These are phyloP conservation scores for Escovopsis sp. DNA, from an alignment of 2,329 filamentous ascomycete genomes.

Conservation along the genomic window DNA sequence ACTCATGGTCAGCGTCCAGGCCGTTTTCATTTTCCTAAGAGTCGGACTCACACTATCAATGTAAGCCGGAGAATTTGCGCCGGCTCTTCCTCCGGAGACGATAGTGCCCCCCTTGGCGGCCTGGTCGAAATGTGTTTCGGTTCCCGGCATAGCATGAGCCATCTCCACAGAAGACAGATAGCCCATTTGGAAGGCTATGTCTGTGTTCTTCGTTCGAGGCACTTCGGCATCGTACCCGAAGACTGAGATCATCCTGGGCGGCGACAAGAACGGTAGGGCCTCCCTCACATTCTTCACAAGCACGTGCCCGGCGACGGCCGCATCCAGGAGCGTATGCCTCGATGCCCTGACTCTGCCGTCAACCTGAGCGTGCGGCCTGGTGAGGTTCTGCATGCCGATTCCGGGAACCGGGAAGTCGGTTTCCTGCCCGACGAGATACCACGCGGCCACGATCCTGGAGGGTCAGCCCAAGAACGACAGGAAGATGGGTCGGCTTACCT, in stretches of 20 bases:
- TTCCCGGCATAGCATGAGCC: constrained; percentile 27
- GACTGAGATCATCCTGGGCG: constrained; percentile 39
- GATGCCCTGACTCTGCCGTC: constrained; percentile 34
- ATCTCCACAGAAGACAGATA: constrained; percentile 32
- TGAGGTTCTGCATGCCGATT: constrained; percentile 46
- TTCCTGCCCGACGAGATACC: constrained; percentile 41
- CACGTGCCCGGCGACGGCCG: constrained; percentile 49
- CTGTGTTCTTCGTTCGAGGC: constrained; percentile 31
- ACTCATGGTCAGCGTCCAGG: background rate
- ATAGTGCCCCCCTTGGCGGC: constrained; percentile 36
- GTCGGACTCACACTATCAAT: constrained; percentile 29
- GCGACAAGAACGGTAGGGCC: constrained; percentile 44
- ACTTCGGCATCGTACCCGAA: constrained; percentile 49
- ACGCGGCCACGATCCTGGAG: constrained; percentile 45
- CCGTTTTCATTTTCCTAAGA: background rate
- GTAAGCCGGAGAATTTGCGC: constrained; percentile 33
- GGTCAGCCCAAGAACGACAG: background rate
- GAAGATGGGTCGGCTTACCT: constrained; percentile 22
- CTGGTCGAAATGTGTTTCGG: constrained; percentile 29
- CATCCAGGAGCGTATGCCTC: constrained; percentile 28
- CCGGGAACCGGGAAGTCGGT: constrained; percentile 29
- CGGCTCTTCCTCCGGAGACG: constrained; percentile 35
- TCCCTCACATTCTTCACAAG: constrained; percentile 58
- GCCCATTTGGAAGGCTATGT: constrained; percentile 26
- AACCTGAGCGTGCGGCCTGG: constrained; percentile 25